Conservation (phyloP, 78 protist species). For the Kipferlia bialata region DNA sequence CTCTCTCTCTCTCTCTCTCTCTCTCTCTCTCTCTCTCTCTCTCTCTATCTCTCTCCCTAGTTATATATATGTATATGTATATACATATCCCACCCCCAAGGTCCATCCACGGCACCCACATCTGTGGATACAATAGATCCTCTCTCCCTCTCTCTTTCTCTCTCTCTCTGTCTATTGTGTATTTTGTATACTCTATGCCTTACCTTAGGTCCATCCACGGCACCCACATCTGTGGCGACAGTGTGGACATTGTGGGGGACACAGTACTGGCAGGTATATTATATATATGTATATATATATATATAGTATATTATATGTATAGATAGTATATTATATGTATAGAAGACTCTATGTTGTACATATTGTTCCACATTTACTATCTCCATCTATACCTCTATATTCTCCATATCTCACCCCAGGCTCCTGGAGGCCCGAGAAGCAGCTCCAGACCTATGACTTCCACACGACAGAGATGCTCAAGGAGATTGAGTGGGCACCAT, state of each 20-base stretch:
- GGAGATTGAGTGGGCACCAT: not conserved
- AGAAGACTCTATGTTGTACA: too few relatives aligned
- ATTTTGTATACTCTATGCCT: not conserved
- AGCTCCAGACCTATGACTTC: not conserved
- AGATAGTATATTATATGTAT: too few relatives aligned
- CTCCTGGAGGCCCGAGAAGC: conserved; percentile 1
- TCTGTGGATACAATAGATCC: not conserved
- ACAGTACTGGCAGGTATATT: conserved; percentile 16
- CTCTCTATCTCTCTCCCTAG: too few relatives aligned
- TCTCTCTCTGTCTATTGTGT: too few relatives aligned
- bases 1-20: not conserved
- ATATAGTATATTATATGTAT: too few relatives aligned
- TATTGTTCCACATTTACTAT: too few relatives aligned
- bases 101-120: not conserved
- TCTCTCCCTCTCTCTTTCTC: not conserved
- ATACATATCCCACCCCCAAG: too few relatives aligned
- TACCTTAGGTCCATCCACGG: conserved; percentile 4
- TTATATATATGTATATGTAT: not conserved
- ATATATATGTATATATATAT: too few relatives aligned
- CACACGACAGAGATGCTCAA: not conserved
- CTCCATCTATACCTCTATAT: too few relatives aligned
- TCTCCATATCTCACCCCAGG: too few relatives aligned
- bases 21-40: not conserved
- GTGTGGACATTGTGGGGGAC: conserved; percentile 6
- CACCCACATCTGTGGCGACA: conserved; percentile 26